Conservation (phyloP, 179 eudicot species). For the Beta lomatogona region DNA sequence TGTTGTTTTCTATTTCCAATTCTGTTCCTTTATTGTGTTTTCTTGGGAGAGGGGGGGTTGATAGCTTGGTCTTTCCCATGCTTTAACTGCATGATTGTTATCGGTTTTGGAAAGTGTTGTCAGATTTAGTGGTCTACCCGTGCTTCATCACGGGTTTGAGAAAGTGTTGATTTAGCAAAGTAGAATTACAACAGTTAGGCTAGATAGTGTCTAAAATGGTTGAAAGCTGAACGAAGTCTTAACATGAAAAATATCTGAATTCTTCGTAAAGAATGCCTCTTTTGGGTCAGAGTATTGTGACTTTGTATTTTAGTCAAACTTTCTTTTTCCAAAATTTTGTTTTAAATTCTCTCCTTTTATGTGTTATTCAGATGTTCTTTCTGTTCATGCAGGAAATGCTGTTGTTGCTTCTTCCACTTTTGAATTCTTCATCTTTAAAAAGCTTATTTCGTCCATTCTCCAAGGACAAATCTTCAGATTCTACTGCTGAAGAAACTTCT, state of each 20-base stretch:
- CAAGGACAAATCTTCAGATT: constrained; percentile 69
- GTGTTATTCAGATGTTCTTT: constrained; percentile 12
- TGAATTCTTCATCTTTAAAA: constrained; percentile 79
- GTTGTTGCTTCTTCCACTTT: constrained; percentile 93
- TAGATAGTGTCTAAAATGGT: not conserved
- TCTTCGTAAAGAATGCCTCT: not conserved
- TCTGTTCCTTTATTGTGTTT: not conserved
- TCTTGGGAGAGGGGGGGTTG: not conserved
- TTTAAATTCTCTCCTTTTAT: not conserved
- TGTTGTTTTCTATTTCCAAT: not conserved
- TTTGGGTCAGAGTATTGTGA: not conserved
- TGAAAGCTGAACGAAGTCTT: not conserved
- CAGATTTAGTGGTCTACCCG: not conserved
- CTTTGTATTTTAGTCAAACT: not conserved
- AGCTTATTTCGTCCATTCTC: constrained; percentile 81
- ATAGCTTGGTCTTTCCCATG: not conserved
- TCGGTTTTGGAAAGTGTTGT: not conserved
- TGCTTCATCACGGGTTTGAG: not conserved
- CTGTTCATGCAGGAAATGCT: constrained; percentile 83
- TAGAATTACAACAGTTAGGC: not conserved
- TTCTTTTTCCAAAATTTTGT: not conserved
- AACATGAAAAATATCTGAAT: not conserved
- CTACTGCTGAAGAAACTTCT: constrained; percentile 53
- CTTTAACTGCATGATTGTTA: not conserved
- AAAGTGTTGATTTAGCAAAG: not conserved